These are phyloP conservation scores for Cubamyces sp. DNA, from an alignment of 768 basidiomycete genomes.

Conservation along the genomic window DNA sequence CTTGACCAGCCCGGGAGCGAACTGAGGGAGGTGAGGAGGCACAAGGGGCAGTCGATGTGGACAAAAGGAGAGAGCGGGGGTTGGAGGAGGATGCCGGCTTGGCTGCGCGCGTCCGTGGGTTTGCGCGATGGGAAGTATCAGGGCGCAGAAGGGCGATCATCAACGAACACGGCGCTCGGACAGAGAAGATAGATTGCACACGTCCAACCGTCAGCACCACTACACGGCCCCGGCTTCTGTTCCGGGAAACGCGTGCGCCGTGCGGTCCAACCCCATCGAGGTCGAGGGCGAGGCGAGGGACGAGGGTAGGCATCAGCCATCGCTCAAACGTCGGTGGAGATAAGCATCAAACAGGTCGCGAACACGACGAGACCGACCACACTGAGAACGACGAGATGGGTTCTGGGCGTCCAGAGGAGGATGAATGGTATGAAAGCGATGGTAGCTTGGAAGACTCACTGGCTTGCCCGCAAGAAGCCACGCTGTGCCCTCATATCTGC, in stretches of 20 bases:
- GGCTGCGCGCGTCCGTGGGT: conserved; percentile 11
- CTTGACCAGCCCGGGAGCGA: neutral
- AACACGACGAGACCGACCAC: conserved; percentile 33
- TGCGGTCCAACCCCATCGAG: neutral
- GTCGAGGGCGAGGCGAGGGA: neutral
- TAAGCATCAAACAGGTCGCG: conserved; percentile 32
- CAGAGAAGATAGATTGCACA: conserved; percentile 23
- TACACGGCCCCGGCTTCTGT: conserved; percentile 3
- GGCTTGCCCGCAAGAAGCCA: conserved; percentile 62
- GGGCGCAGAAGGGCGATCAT: conserved; percentile 15
- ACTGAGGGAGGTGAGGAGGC: neutral
- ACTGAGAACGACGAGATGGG: conserved; percentile 35
- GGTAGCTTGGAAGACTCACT: conserved; percentile 44
- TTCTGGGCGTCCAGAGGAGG: conserved; percentile 22
- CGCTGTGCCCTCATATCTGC: conserved; percentile 58
- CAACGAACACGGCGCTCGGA: conserved; percentile 10
- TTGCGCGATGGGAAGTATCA: conserved; percentile 18
- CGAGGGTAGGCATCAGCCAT: conserved; percentile 6
- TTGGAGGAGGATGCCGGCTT: conserved; percentile 8
- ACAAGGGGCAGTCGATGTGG: conserved; percentile 10
- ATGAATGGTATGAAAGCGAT: conserved; percentile 6
- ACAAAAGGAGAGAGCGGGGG: neutral
- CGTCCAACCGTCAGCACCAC: conserved; percentile 12
- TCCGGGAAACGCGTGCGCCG: neutral
- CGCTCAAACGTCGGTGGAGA: conserved; percentile 18